Conservation (phyloP, 1,284 basidiomycete genomes). For the Termitomyces sp. region DNA sequence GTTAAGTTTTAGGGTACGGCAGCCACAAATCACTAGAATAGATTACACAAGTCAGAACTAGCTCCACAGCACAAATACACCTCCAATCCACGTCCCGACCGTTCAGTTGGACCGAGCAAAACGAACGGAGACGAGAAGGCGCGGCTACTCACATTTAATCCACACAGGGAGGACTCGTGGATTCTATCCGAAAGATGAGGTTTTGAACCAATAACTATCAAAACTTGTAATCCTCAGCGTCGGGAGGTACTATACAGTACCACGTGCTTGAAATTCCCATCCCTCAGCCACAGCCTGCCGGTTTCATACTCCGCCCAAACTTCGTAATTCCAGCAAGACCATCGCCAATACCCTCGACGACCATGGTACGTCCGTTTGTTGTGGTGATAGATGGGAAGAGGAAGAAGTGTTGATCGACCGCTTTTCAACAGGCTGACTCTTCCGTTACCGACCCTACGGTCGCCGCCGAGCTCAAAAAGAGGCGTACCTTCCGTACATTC, state of each 20-base stretch:
- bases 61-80: neutral
- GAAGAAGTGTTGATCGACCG: constrained; percentile 6
- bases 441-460: constrained; percentile 81
- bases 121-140: neutral
- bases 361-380: constrained; percentile 46
- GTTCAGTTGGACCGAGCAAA: neutral
- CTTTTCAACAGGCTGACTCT: constrained; percentile 58
- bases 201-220: constrained; percentile 16
- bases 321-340: constrained; percentile 16
- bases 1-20: constrained; percentile 39
- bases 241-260: constrained; percentile 51
- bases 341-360: constrained; percentile 25
- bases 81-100: neutral
- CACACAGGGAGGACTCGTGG: constrained; percentile 81
- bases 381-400: neutral
- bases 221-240: constrained; percentile 12
- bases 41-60: constrained; percentile 7
- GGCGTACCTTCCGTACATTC: constrained; percentile 98
- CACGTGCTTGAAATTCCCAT: constrained; percentile 34
- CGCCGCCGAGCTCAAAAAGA: constrained; percentile 95
- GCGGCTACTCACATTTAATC: constrained; percentile 69
- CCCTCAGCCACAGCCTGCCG: constrained; percentile 33
- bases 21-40: constrained; percentile 83
- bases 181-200: constrained; percentile 65
- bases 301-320: constrained; percentile 39